Percentiles rank a stretch among this genome's conserved stretches.
These are phyloP conservation scores for Nicotiana obtusifolia DNA, from an alignment of 257 asterid species.

Conservation along the genomic window DNA sequence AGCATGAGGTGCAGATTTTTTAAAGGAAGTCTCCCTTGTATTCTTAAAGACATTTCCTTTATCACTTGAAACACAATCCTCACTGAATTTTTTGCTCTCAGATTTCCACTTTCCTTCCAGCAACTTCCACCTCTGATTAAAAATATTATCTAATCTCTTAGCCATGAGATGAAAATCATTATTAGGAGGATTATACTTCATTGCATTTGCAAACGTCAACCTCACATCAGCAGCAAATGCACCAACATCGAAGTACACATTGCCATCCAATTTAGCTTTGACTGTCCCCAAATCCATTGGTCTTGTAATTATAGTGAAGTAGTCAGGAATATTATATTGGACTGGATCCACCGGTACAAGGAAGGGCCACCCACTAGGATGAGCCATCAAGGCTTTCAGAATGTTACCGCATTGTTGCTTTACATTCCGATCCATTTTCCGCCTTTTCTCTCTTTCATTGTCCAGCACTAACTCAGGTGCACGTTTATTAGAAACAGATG, in stretches of 20 bases:
- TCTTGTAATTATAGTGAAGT: slow-evolving; percentile 40
- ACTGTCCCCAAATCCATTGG: slow-evolving; percentile 95
- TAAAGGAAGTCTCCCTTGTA: slow-evolving; percentile 5
- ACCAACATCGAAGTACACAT: slow-evolving; percentile 39
- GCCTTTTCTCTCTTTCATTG: slow-evolving; percentile 34
- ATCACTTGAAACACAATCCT: slow-evolving; percentile 10
- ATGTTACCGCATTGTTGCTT: slow-evolving; percentile 44
- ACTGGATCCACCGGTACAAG: slow-evolving; percentile 75
- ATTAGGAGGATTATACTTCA: slow-evolving; percentile 57
- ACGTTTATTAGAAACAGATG: slow-evolving; percentile 40
- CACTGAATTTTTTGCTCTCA: slow-evolving; percentile 17
- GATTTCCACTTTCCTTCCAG: slow-evolving; percentile 39
- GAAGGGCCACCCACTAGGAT: slow-evolving; percentile 38
- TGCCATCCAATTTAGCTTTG: slow-evolving; percentile 42
- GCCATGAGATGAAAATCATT: slow-evolving; percentile 47
- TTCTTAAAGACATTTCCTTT: slow-evolving; percentile 20
- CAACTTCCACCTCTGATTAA: slow-evolving; percentile 50
- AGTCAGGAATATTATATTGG: slow-evolving; percentile 59
- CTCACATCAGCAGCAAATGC: slow-evolving; percentile 71
- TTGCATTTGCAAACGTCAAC: slow-evolving; percentile 74
- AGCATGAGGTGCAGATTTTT: slow-evolving; percentile 18
- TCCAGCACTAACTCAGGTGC: slow-evolving; percentile 27
- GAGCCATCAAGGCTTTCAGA: slow-evolving; percentile 45
- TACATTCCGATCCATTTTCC: slow-evolving; percentile 45
- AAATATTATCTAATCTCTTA: slow-evolving; percentile 30